A percentile compares a stretch with the other conserved stretches of the same genome.
These are phyloP conservation scores for Neospora caninum DNA, from an alignment of 169 alveolate genomes.

Conservation along the genomic window DNA sequence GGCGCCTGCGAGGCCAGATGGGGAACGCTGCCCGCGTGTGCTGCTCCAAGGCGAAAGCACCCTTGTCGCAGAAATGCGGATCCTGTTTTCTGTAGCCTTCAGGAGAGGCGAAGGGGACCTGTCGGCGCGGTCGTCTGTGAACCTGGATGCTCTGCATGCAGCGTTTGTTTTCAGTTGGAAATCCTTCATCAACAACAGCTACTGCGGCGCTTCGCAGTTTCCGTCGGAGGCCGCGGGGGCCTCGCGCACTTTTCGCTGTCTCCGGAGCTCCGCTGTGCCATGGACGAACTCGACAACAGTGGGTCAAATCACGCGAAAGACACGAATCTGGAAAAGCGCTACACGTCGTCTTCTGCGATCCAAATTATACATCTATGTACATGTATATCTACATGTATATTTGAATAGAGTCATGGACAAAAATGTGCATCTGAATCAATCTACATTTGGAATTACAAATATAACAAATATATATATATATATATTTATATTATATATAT, in stretches of 20 bases:
- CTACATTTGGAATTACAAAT: not conserved
- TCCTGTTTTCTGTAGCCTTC: no score
- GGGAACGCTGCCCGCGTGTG: no score
- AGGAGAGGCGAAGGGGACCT: no score
- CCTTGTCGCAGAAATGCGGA: no score
- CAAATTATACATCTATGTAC: not conserved
- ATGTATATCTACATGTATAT: not conserved
- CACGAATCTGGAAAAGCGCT: not conserved
- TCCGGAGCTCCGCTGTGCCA: not conserved
- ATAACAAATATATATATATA: not conserved
- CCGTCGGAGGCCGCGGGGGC: not conserved
- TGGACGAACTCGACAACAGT: not conserved
- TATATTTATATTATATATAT: not conserved
- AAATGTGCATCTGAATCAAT: not conserved
- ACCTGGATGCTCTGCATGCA: no score
- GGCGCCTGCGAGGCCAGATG: no score
- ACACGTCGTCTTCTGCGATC: no score
- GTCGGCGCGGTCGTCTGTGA: no score
- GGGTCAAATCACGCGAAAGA: not conserved
- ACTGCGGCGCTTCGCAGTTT: not conserved
- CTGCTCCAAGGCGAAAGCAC: no score
- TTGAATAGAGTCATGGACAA: no score
- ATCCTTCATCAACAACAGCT: not conserved
- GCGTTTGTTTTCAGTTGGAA: not conserved
- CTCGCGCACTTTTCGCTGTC: not conserved